A percentile compares a stretch with the other conserved stretches of the same genome.
Evolutionary conservation across 305 asterid species (phyloP).

Genomic region (Solanum aculeatissimum): DNA sequence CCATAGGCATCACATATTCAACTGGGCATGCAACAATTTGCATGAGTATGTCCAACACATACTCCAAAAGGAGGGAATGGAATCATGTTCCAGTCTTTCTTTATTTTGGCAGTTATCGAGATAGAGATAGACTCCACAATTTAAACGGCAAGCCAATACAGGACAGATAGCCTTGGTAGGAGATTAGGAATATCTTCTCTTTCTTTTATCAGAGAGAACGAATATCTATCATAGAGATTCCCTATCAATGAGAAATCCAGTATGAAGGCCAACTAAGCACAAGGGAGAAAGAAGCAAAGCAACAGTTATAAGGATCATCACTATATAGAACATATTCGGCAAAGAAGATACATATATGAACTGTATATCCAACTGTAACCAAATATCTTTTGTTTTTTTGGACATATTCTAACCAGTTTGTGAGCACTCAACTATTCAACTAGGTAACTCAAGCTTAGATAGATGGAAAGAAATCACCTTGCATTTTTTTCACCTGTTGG

Average conservation of each 20-base stretch:
- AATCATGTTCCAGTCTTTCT: background rate
- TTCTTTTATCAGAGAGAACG: background rate
- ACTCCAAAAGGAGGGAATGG: background rate
- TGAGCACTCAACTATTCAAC: background rate
- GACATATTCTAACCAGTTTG: background rate
- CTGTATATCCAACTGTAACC: background rate
- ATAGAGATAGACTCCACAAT: background rate
- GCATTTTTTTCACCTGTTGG: background rate
- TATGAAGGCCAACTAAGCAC: background rate
- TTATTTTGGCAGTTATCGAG: background rate
- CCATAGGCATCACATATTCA: background rate
- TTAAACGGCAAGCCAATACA: background rate
- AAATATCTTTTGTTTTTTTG: background rate
- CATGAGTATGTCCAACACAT: background rate
- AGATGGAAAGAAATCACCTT: background rate
- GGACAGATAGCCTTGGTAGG: background rate
- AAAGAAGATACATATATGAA: background rate
- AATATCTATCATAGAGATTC: background rate
- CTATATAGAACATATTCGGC: background rate
- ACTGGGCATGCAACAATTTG: background rate
- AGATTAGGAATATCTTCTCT: background rate
- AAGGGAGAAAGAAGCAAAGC: background rate
- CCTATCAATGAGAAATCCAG: background rate
- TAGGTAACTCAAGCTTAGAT: background rate
- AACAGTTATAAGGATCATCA: background rate